Base-by-base conservation (phyloP, 495 filamentous ascomycete species). In the Lasiosphaeria ovina region DNA sequence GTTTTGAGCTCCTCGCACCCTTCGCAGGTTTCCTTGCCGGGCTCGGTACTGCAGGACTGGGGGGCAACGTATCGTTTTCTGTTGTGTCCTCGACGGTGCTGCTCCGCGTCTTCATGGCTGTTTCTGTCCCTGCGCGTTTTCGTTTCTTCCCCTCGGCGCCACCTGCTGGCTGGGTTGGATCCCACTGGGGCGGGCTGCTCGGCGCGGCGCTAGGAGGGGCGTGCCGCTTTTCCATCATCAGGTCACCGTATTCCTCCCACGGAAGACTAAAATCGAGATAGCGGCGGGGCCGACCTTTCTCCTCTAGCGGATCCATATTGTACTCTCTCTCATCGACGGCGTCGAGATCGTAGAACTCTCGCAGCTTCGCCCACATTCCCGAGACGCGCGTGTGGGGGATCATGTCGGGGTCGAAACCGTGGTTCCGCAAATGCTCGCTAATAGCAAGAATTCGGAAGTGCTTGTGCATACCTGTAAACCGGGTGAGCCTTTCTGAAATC, bases 391-490 rank as follows among this genome's bases (percentile, higher is more conserved):
- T 97, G 78, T 98, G 94, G 12, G 85, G 82, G 55, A 85, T 81
- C 51, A 74, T 63, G 52, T 81, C 73, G 1, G 87, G 84, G 59
- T 88, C 86, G 74, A 92, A 91, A 58, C 92, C 93, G 71, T 96
- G 91, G 65, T 89, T 91, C 62, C 88, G 87, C 61, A 98, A 81
- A 66, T 90, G 86, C 59, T 94, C 86, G 14, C 90, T 88, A 36
- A 98, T 92, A 3, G 91, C 86, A 58, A 97, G 86, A 79, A 98
- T 93, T 31, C 91, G 90, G 72, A 98, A 98, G 75, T 98, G 93
- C 74, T 95, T 98, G 77, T 98, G 93, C 79, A 98, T 87, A 53
- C 93, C 93, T 97, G 59, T 9, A 34, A 24, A 17, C 12, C 38
- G 14, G 10, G 35, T 49, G 11, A 32, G 59, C 12, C 12, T 47